These are phyloP conservation scores for Vaccinium darrowii DNA, from an alignment of 148 eudicot species.

Conservation along the genomic window DNA sequence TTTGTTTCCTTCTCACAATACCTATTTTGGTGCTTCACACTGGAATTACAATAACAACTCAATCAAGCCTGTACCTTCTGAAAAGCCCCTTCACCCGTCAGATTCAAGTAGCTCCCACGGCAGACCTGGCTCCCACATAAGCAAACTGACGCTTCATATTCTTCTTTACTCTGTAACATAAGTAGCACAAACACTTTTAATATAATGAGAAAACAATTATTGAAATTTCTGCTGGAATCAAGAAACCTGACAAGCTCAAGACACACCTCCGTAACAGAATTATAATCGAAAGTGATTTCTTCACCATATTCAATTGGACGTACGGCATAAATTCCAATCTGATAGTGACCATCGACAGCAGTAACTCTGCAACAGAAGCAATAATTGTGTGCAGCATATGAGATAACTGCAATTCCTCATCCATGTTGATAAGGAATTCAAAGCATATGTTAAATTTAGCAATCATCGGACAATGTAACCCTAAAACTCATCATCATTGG, in stretches of 20 bases:
- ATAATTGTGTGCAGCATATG: not conserved
- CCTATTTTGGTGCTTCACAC: not conserved
- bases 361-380: conserved; percentile 66
- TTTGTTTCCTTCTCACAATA: not conserved
- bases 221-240: conserved; percentile 4
- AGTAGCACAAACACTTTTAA: conserved; percentile 10
- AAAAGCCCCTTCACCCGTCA: conserved; percentile 92
- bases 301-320: conserved; percentile 89
- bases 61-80: conserved; percentile 58
- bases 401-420: not conserved
- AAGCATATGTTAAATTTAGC: too few species aligned
- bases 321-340: conserved; percentile 87
- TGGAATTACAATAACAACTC: not conserved
- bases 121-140: conserved; percentile 98
- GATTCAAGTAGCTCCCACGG: conserved; percentile 96
- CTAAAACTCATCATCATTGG: not conserved
- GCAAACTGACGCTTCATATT: conserved; percentile 96
- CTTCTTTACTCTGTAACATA: conserved; percentile 83
- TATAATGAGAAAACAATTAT: not conserved
- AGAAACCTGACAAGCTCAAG: conserved; percentile 12
- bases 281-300: conserved; percentile 93
- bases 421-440: not conserved
- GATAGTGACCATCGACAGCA: conserved; percentile 95
- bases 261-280: conserved; percentile 93
- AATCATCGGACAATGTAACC: not conserved